Percentiles rank a stretch among this genome's conserved stretches.
phyloP scores from a whole-genome alignment of 495 filamentous ascomycete genomes.

The Neurospora sp. region DNA sequence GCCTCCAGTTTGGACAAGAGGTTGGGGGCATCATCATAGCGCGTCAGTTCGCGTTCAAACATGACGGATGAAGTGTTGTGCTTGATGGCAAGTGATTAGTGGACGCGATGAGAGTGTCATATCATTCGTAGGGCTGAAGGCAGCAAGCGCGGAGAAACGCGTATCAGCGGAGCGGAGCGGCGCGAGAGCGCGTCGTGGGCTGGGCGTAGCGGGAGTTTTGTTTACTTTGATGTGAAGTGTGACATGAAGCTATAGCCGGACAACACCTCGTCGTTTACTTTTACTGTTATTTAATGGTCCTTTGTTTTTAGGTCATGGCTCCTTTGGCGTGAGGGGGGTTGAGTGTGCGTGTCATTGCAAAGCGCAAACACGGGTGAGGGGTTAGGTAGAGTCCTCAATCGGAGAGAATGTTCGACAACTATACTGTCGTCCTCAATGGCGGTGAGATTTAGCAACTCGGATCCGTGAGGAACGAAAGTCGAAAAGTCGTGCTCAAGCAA shows the following conservation, averaged over 20 bases:
- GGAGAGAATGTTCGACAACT: not conserved
- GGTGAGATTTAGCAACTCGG: not conserved
- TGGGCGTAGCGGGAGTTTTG: not conserved
- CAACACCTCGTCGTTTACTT: not conserved
- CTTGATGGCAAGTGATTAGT: not conserved
- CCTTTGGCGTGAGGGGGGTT: not conserved
- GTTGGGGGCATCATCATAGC: slow-evolving; percentile 28
- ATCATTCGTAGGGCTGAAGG: not conserved
- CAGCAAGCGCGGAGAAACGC: not conserved
- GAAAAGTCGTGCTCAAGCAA: not conserved
- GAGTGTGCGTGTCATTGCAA: not conserved
- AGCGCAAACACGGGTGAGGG: not conserved
- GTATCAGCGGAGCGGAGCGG: not conserved
- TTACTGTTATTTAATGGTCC: not conserved
- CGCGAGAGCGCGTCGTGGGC: not conserved
- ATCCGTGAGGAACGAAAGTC: not conserved
- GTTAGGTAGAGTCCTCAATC: not conserved
- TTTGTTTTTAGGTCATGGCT: not conserved
- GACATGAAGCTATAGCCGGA: not conserved
- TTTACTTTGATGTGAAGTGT: not conserved
- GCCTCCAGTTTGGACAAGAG: slow-evolving; percentile 20
- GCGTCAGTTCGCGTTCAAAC: slow-evolving; percentile 9
- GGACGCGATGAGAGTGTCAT: not conserved
- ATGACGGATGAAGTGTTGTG: not conserved
- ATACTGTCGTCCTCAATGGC: not conserved